Conservation (phyloP, 495 filamentous ascomycete species). For the Articulospora tetracladia region DNA sequence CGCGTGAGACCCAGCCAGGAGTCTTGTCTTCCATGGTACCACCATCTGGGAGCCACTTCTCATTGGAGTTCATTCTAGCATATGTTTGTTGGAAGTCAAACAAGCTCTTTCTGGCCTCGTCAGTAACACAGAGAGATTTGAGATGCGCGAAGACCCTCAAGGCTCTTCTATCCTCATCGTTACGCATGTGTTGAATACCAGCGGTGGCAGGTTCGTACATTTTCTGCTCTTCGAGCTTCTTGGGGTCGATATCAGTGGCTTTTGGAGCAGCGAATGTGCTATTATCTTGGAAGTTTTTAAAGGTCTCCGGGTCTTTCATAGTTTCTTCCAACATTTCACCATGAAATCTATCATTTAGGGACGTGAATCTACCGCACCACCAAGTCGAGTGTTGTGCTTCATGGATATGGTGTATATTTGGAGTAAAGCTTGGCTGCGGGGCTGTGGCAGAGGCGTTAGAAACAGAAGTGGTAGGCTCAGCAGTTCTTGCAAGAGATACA, state of each 20-base stretch:
- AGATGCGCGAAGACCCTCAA: neutral
- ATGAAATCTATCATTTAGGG: neutral
- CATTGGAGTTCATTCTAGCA: constrained; percentile 23
- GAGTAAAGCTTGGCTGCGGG: neutral
- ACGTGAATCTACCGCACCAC: neutral
- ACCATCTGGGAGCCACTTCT: neutral
- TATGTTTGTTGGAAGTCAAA: constrained; percentile 41
- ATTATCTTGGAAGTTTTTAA: neutral
- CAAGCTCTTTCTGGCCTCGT: constrained; percentile 45
- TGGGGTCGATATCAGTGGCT: neutral
- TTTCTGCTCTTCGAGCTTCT: neutral
- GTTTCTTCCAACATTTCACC: neutral
- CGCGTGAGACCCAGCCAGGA: neutral
- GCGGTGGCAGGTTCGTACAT: neutral
- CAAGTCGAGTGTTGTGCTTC: neutral
- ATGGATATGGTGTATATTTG: neutral
- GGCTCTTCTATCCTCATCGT: neutral
- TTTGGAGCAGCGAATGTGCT: neutral
- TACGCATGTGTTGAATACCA: neutral
- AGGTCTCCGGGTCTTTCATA: neutral
- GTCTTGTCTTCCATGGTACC: neutral
- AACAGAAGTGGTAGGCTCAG: neutral
- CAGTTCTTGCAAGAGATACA: neutral
- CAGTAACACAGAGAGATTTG: constrained; percentile 26
- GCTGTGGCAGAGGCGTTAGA: neutral